A percentile compares a stretch with the other conserved stretches of the same genome.
These are phyloP conservation scores for Vigna trinervia DNA, from an alignment of 306 rosid species.

Conservation along the genomic window DNA sequence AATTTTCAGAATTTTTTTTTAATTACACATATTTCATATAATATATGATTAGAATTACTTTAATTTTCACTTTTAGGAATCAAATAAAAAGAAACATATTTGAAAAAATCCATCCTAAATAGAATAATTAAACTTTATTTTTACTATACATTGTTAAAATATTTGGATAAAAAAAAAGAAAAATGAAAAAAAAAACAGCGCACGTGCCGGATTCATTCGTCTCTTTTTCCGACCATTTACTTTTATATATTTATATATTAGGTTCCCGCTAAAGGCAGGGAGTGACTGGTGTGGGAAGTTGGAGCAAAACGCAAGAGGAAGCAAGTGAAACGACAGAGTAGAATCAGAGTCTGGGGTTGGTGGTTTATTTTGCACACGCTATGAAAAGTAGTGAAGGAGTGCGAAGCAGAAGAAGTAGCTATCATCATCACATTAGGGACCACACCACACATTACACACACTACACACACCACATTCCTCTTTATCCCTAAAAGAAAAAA, in stretches of 20 bases:
- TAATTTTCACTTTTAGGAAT: too few relatives aligned
- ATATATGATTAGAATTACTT: too few relatives aligned
- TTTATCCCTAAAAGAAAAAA: not conserved
- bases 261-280: not conserved
- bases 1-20: too few relatives aligned
- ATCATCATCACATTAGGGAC: not conserved
- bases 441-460: not conserved
- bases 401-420: not conserved
- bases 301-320: constrained; percentile 7
- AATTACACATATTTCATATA: too few relatives aligned
- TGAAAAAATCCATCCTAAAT: too few relatives aligned
- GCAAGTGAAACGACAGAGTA: not conserved
- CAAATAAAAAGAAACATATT: too few relatives aligned
- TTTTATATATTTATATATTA: not conserved
- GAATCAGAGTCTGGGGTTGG: not conserved
- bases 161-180: too few relatives aligned
- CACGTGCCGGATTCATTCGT: too few relatives aligned
- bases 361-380: not conserved
- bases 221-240: too few relatives aligned
- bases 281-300: not conserved
- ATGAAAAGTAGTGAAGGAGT: not conserved
- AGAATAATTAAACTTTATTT: too few relatives aligned
- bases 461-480: not conserved
- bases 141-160: too few relatives aligned
- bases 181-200: too few relatives aligned